Evolutionary conservation across 1,284 basidiomycete genomes (phyloP).

Genomic region (Naganishia cerealis): DNA sequence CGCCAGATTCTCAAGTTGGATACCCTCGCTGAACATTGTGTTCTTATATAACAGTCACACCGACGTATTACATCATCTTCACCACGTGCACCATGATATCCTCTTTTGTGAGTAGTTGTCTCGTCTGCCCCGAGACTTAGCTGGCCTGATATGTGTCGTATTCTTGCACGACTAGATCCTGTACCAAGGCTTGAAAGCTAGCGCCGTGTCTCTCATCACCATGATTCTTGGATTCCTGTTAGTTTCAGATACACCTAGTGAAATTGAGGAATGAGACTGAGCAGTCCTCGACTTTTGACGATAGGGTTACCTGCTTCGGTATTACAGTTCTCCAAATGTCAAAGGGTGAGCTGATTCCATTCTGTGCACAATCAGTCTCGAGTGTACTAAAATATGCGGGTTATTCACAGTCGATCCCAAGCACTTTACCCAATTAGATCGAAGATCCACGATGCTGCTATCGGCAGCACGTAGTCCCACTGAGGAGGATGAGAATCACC

Average conservation of each 20-base stretch:
- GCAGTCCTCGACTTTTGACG: neutral
- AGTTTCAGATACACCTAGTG: slow-evolving; percentile 14
- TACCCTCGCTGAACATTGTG: neutral
- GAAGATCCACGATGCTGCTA: slow-evolving; percentile 79
- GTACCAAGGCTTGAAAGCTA: slow-evolving; percentile 83
- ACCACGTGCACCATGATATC: slow-evolving; percentile 86
- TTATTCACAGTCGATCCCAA: slow-evolving; percentile 82
- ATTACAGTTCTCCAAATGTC: slow-evolving; percentile 95
- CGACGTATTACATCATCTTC: slow-evolving; percentile 66
- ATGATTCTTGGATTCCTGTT: slow-evolving; percentile 81
- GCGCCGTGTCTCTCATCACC: slow-evolving; percentile 74
- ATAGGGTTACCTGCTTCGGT: slow-evolving; percentile 58
- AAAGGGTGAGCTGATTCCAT: slow-evolving; percentile 59
- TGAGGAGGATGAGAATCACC: slow-evolving; percentile 57
- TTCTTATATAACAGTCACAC: slow-evolving; percentile 59
- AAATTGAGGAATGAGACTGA: neutral
- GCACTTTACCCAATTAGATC: slow-evolving; percentile 69
- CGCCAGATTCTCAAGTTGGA: neutral
- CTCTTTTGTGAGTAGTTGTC: slow-evolving; percentile 63
- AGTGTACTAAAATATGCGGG: slow-evolving; percentile 56
- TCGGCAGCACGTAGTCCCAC: slow-evolving; percentile 70
- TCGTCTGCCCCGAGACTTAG: neutral
- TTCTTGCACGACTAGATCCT: slow-evolving; percentile 62
- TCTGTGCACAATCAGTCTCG: neutral
- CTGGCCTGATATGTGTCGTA: neutral